These are phyloP conservation scores for Trebouxia gelatinosa DNA, from an alignment of 163 green algal species.

Conservation along the genomic window DNA sequence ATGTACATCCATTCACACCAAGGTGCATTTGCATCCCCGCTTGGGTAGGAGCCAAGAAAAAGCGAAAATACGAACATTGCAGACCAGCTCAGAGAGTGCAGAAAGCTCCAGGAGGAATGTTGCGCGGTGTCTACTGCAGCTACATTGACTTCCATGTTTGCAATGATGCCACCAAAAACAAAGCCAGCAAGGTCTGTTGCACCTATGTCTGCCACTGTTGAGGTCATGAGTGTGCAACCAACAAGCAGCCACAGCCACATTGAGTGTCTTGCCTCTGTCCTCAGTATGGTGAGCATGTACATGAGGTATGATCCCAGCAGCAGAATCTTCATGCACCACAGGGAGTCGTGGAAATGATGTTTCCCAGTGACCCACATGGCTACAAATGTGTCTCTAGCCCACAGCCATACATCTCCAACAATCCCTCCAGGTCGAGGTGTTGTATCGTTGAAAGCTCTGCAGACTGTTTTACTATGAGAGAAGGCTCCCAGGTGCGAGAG, in stretches of 20 bases:
- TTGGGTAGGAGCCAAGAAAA: constrained; percentile 9
- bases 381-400: background rate
- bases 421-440: background rate
- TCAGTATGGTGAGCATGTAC: background rate
- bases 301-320: constrained; percentile 3
- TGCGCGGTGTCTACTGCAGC: background rate
- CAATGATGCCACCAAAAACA: constrained; percentile 13
- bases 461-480: constrained; percentile 10
- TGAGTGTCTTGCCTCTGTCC: background rate
- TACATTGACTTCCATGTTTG: background rate
- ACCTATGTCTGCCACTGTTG: background rate
- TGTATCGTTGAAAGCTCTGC: background rate
- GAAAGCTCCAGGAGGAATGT: background rate
- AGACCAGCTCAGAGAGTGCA: background rate
- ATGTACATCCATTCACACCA: constrained; percentile 8
- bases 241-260: background rate
- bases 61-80: background rate
- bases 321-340: constrained; percentile 4
- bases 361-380: background rate
- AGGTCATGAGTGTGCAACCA: background rate
- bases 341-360: constrained; percentile 9
- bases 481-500: background rate
- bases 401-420: background rate
- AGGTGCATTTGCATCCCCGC: constrained; percentile 15
- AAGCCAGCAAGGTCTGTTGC: constrained; percentile 5